phyloP scores from a whole-genome alignment of 1,284 basidiomycete species.

The Omphalotus olearius region DNA sequence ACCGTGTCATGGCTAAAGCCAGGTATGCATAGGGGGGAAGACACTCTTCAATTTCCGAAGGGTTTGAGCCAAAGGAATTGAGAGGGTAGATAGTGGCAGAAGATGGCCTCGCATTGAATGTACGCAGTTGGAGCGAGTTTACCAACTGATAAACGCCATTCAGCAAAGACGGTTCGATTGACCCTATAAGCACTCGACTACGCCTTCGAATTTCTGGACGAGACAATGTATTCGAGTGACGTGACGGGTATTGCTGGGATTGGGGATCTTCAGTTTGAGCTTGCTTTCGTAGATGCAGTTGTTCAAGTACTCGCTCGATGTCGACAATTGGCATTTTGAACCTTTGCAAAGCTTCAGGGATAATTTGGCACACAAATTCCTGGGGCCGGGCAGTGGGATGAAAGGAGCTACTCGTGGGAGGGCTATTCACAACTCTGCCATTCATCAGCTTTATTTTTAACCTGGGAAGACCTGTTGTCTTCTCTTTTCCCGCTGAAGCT shows the following conservation, averaged over 20 bases:
- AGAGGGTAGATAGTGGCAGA: constrained; percentile 21
- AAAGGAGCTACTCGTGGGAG: not conserved
- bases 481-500: too few species aligned
- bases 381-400: not conserved
- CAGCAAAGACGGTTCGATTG: constrained; percentile 11
- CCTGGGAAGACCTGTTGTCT: not conserved
- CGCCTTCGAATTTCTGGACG: constrained; percentile 1
- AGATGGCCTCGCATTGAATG: constrained; percentile 9
- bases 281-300: not conserved
- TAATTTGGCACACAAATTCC: constrained; percentile 11
- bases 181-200: constrained; percentile 1
- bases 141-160: constrained; percentile 4
- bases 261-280: not conserved
- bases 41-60: constrained; percentile 27
- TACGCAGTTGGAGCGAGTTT: constrained; percentile 10
- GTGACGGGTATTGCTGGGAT: not conserved
- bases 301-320: constrained; percentile 6
- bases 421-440: not conserved
- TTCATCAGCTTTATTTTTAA: not conserved
- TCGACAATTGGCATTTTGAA: constrained; percentile 21
- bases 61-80: constrained; percentile 21
- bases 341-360: constrained; percentile 5
- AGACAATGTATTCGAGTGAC: not conserved
- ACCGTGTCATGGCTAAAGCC: constrained; percentile 31
- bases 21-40: constrained; percentile 44